phyloP scores from a whole-genome alignment of 148 eudicot species.

The Spergularia bocconei region DNA sequence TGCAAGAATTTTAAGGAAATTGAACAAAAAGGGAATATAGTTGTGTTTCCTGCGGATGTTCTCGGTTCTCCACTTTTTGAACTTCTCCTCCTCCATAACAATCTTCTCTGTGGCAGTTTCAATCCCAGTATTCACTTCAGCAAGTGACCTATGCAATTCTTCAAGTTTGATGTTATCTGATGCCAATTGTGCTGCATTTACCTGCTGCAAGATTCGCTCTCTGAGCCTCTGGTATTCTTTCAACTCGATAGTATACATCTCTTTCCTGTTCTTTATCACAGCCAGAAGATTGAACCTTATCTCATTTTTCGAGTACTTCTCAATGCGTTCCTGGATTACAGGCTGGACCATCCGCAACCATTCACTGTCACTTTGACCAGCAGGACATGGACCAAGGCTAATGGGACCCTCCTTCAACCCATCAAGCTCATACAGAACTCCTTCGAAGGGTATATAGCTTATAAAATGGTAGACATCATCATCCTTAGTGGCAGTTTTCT shows the following conservation, averaged over 20 bases:
- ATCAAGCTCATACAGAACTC: conserved; percentile 89
- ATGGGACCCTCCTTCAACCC: conserved; percentile 96
- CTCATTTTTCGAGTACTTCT: conserved; percentile 80
- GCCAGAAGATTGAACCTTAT: conserved; percentile 90
- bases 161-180: conserved; percentile 52
- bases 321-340: conserved; percentile 87
- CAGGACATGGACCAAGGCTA: conserved; percentile 88
- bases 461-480: conserved; percentile 98
- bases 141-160: conserved; percentile 56
- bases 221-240: conserved; percentile 87
- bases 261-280: conserved; percentile 87
- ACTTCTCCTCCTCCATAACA: conserved; percentile 93
- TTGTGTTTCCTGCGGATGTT: conserved; percentile 89
- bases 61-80: conserved; percentile 94
- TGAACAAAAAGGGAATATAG: conserved; percentile 90
- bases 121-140: conserved; percentile 85
- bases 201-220: conserved; percentile 77
- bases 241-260: conserved; percentile 78
- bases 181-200: conserved; percentile 57
- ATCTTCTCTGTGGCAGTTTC: conserved; percentile 93
- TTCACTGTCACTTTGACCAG: conserved; percentile 71
- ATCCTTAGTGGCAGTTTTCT: conserved; percentile 84
- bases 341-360: conserved; percentile 86
- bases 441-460: conserved; percentile 90
- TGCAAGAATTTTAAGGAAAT: conserved; percentile 90